These are phyloP conservation scores for Halophytophthora polymorphica DNA, from an alignment of 352 stramenopile genomes.

Conservation along the genomic window DNA sequence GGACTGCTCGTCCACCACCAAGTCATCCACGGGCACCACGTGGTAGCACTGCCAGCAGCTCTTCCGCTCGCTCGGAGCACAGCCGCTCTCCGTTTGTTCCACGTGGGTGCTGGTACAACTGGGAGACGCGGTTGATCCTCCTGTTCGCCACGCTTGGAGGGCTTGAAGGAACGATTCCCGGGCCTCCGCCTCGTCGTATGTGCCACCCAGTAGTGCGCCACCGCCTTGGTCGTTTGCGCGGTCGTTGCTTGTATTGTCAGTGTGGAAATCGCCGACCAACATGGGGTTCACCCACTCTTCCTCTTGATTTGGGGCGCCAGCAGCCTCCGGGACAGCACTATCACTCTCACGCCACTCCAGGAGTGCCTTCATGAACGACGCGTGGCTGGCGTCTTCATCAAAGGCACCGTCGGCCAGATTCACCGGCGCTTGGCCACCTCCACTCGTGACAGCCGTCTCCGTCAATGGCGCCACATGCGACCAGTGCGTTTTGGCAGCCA, in stretches of 20 bases:
- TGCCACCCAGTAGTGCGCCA: conserved; percentile 48
- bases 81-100: conserved; percentile 50
- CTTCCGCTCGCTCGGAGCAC: conserved; percentile 37
- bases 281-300: conserved; percentile 69
- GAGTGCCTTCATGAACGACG: conserved; percentile 77
- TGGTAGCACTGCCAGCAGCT: conserved; percentile 86
- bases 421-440: conserved; percentile 34
- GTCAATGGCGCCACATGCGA: conserved; percentile 62
- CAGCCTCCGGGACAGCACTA: conserved; percentile 10
- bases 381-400: conserved; percentile 66
- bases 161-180: conserved; percentile 63
- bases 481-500: conserved; percentile 45
- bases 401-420: conserved; percentile 81
- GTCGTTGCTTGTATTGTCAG: conserved; percentile 3
- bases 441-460: conserved; percentile 21
- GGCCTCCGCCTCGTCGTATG: conserved; percentile 69
- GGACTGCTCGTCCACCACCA: conserved; percentile 44
- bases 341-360: conserved; percentile 68
- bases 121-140: conserved; percentile 4
- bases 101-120: conserved; percentile 7
- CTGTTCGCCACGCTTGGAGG: conserved; percentile 55
- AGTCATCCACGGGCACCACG: conserved; percentile 33
- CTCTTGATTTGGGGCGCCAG: conserved; percentile 22
- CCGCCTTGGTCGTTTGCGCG: conserved; percentile 10
- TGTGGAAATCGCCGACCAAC: conserved; percentile 1